Evolutionary conservation across 441 rosid genomes (phyloP).

Genomic region (Caryocar brasiliense): DNA sequence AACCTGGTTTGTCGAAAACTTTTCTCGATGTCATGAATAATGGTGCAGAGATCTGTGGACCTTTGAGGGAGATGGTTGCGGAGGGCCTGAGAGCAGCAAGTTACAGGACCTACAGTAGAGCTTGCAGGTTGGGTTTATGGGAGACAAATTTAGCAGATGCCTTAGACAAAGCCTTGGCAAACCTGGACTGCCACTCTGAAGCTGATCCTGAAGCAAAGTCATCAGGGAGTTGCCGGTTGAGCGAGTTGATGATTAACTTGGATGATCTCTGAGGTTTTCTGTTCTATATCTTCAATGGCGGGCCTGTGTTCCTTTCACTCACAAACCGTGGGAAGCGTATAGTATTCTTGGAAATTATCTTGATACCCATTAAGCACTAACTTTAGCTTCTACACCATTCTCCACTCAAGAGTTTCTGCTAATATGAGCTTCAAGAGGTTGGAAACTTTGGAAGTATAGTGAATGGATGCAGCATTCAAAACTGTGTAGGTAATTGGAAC

Average conservation of each 20-base stretch:
- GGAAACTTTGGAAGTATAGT: too few species aligned
- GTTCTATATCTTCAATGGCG: not conserved
- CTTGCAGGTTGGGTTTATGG: slow-evolving; percentile 58
- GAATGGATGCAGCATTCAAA: too few species aligned
- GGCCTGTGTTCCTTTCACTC: not conserved
- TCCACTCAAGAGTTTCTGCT: too few species aligned
- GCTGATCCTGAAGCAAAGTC: slow-evolving; percentile 20
- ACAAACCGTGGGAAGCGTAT: too few species aligned
- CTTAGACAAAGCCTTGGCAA: slow-evolving; percentile 42
- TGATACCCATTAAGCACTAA: too few species aligned
- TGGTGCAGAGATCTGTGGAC: slow-evolving; percentile 29
- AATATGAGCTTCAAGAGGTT: too few species aligned
- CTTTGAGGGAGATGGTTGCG: slow-evolving; percentile 50
- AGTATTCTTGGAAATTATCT: too few species aligned
- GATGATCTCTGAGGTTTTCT: slow-evolving; percentile 45
- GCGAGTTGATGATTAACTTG: slow-evolving; percentile 46
- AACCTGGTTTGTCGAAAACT: slow-evolving; percentile 33
- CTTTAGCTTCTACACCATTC: too few species aligned
- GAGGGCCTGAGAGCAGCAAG: slow-evolving; percentile 58
- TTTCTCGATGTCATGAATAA: slow-evolving; percentile 34
- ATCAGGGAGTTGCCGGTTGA: slow-evolving; percentile 33
- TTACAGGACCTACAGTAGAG: slow-evolving; percentile 44
- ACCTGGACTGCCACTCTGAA: slow-evolving; percentile 12
- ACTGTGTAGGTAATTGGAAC: too few species aligned
- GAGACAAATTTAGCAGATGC: slow-evolving; percentile 51